Base-by-base conservation (phyloP, 2,329 filamentous ascomycete species). In the Trichoderma sp. region DNA sequence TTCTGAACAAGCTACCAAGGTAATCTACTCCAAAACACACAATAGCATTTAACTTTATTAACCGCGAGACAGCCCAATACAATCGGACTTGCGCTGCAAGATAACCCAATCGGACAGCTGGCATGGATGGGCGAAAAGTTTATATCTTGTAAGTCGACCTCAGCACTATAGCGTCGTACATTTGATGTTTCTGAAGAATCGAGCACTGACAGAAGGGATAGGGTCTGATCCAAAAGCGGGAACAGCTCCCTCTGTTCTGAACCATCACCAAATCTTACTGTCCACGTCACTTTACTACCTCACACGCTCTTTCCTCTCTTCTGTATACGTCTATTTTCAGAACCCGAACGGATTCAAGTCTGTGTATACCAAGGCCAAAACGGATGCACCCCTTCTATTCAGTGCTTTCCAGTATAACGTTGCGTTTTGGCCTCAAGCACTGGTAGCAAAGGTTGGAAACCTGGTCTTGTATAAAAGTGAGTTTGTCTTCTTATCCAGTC, bases 131-230 rank as follows among this genome's bases (percentile, higher is more conserved):
- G 43, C 1, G 43, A 50, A 50, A 50, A 50, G 43, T 50, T 50
- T 6, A 50, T 50, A 20, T 9, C 43, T 50, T 50, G 43, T 50
- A 12, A 50, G 43, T 50, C 9, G 9, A 4, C 9, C 2, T 20
- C n/a, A 20, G 11, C 2, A 20, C 43, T 6, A 11, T 0, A 2
- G n/a, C 4, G 4, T 50, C 1, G 9, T 50, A 0, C 0, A 20
- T 12, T 50, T 50, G n/a, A 11, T 20, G n/a, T 20, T 47, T 20
- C n/a, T 20, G n/a, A 50, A 20, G n/a, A 12, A 20, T 12, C 0
- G 9, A 50, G 8, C 2, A 50, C n/a, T 50, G 9, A 50, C n/a
- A 50, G 43, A 20, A 6, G 4, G n/a, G 4, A 6, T 12, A 47
- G 43, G 43, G 43, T 50, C 43, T 3, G 43, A 50, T 20, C 43